Percentiles rank a stretch among this genome's conserved stretches.
Conservation (phyloP, 1,284 basidiomycete genomes). For the Marasmius fiardii region DNA sequence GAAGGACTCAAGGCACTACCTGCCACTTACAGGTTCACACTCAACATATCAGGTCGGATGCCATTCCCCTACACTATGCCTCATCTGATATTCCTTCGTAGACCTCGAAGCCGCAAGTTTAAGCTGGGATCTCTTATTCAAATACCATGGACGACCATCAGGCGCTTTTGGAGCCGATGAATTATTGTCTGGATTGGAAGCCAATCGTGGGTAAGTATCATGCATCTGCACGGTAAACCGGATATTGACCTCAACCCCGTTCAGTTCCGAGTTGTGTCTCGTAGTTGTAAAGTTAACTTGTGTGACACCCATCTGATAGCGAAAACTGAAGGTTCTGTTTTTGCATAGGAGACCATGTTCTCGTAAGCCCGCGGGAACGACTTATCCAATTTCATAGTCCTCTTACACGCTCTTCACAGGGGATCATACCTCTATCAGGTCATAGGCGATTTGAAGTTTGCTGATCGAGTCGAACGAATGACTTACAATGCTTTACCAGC, state of each 20-base stretch:
- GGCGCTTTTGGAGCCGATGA: slow-evolving; percentile 58
- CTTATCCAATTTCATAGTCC: background rate
- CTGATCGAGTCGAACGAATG: slow-evolving; percentile 55
- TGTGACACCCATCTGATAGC: background rate
- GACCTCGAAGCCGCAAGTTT: slow-evolving; percentile 48
- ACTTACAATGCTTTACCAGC: slow-evolving; percentile 57
- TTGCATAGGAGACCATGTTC: slow-evolving; percentile 54
- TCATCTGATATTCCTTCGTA: slow-evolving; percentile 15
- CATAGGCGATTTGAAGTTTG: slow-evolving; percentile 52
- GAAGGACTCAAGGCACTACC: slow-evolving; percentile 41
- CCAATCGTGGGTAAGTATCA: slow-evolving; percentile 43
- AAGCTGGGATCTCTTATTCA: slow-evolving; percentile 56
- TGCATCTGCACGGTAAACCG: slow-evolving; percentile 17
- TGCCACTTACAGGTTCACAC: slow-evolving; percentile 39
- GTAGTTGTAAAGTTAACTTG: slow-evolving; percentile 43
- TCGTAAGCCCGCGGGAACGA: slow-evolving; percentile 34
- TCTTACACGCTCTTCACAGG: slow-evolving; percentile 22
- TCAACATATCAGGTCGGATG: slow-evolving; percentile 35
- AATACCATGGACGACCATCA: slow-evolving; percentile 58
- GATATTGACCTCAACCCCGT: background rate
- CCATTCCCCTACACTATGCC: background rate
- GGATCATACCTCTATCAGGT: slow-evolving; percentile 57
- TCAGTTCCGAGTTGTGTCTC: slow-evolving; percentile 50
- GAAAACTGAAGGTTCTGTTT: background rate
- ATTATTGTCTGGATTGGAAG: slow-evolving; percentile 51